phyloP scores from a whole-genome alignment of 2,329 filamentous ascomycete species.

The Cadophora gregata region DNA sequence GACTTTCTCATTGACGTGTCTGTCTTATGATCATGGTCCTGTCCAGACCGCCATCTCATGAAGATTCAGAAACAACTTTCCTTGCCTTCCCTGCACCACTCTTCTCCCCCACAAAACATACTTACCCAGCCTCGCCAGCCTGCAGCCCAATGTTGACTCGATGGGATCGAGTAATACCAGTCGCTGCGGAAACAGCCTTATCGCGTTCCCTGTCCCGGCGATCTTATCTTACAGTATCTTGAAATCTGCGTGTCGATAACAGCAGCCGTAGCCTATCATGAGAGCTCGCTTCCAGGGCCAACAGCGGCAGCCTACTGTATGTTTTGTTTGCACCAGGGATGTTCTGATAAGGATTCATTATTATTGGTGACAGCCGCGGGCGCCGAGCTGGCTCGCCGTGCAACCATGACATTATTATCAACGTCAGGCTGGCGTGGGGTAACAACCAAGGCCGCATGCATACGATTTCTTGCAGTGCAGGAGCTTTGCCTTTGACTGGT shows the following conservation, averaged over 20 bases:
- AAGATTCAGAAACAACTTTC: no score
- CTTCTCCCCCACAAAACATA: neutral
- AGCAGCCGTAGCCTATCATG: slow-evolving; percentile 3
- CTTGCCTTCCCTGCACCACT: neutral
- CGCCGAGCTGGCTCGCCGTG: neutral
- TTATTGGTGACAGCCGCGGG: slow-evolving; percentile 12
- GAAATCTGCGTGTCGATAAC: neutral
- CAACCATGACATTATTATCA: neutral
- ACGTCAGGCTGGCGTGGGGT: slow-evolving; percentile 8
- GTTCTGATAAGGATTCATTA: slow-evolving; percentile 5
- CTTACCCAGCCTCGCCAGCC: no score
- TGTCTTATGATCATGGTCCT: neutral
- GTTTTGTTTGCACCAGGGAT: neutral
- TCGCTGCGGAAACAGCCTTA: slow-evolving; percentile 9
- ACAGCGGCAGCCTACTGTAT: slow-evolving; percentile 11
- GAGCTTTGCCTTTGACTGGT: neutral
- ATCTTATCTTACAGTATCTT: no score
- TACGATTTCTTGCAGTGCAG: neutral
- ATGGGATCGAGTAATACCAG: slow-evolving; percentile 23
- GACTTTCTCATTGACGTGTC: neutral
- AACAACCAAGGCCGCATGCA: slow-evolving; percentile 2
- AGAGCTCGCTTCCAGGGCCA: neutral
- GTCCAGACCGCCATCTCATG: neutral
- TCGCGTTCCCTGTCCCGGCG: slow-evolving; percentile 3
- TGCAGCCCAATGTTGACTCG: slow-evolving; percentile 21